Base-by-base conservation (phyloP, 768 basidiomycete species). In the Cubamyces sp. region DNA sequence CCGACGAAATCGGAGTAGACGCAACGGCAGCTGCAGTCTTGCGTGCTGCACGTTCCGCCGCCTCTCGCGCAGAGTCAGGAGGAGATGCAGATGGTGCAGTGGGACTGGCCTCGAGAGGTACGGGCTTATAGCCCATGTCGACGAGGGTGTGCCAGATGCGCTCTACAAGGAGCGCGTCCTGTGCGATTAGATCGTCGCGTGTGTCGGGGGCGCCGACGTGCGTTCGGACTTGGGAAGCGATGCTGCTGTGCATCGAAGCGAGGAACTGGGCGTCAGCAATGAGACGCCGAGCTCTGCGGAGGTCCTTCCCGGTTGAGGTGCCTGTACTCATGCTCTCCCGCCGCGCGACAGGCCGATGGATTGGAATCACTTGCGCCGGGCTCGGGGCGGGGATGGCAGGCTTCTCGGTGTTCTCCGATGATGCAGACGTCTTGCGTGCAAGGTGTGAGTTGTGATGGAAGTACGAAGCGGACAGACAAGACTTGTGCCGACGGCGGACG, bases 231-330 rank as follows among this genome's bases (percentile, higher is more conserved):
- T 64, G 67, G 9, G 66, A 62, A 18, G 68, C 41, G 53, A 79
- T 71, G 55, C 75, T 79, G 46, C 74, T 69, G 58, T 77, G 77
- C 23, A 79, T 58, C 15, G 74, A 69, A 0, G 74, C 75, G 45
- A 77, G 64, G 72, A 78, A 78, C 59, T 72, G 72, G 9, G 76
- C 63, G 51, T 79, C 78, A 18, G 70, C 68, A 1, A 65, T 46
- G 41, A 60, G 41, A 21, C 62, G 62, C 54, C 59, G 61, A 18
- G 60, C 58, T 60, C 74, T 79, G 53, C 70, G 73, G 16, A 68
- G 66, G 28, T 72, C 73, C 62, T 77, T 76, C 45, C 64, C 69
- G 39, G 49, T 45, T n/a, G 67, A 59, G 23, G 25, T 61, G 14
- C 64, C 64, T 8, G 64, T 60, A 37, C 64, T 65, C 60, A 65